phyloP scores from a whole-genome alignment of 2,329 filamentous ascomycete genomes.

The Apiospora kogelbergensis region DNA sequence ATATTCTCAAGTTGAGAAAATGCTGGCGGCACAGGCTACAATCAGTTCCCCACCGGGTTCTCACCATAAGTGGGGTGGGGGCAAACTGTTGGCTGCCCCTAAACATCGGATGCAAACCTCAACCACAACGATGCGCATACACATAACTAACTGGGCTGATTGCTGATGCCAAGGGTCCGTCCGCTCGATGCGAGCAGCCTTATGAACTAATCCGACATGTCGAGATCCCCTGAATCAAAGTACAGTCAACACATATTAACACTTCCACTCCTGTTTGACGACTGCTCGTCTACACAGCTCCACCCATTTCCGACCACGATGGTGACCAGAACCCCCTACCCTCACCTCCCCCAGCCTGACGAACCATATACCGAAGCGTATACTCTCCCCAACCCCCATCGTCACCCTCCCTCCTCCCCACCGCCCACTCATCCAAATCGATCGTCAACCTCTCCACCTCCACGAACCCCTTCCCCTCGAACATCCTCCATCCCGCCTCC shows the following conservation, averaged over 20 bases:
- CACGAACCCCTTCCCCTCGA: constrained; percentile 27
- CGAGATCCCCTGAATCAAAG: too few relatives aligned
- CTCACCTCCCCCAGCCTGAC: background rate
- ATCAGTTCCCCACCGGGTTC: too few relatives aligned
- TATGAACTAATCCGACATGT: too few relatives aligned
- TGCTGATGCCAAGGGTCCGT: too few relatives aligned
- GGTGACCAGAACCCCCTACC: too few relatives aligned
- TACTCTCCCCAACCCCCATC: background rate
- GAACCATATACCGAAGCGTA: constrained; percentile 10
- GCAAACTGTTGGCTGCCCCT: too few relatives aligned
- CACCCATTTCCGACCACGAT: background rate
- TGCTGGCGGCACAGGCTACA: background rate
- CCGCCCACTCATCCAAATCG: constrained; percentile 14
- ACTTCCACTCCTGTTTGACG: background rate
- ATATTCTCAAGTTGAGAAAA: background rate
- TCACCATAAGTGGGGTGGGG: too few relatives aligned
- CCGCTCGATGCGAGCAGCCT: too few relatives aligned
- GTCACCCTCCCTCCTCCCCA: background rate
- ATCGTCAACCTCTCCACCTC: constrained; percentile 14
- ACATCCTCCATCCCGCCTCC: constrained; percentile 29
- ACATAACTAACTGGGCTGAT: too few relatives aligned
- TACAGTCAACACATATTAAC: too few relatives aligned
- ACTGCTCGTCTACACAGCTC: background rate
- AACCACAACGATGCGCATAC: too few relatives aligned
- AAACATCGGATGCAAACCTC: too few relatives aligned